A percentile compares a stretch with the other conserved stretches of the same genome.
These are phyloP conservation scores for Pleurotus djamor DNA, from an alignment of 768 basidiomycete genomes.

Conservation along the genomic window DNA sequence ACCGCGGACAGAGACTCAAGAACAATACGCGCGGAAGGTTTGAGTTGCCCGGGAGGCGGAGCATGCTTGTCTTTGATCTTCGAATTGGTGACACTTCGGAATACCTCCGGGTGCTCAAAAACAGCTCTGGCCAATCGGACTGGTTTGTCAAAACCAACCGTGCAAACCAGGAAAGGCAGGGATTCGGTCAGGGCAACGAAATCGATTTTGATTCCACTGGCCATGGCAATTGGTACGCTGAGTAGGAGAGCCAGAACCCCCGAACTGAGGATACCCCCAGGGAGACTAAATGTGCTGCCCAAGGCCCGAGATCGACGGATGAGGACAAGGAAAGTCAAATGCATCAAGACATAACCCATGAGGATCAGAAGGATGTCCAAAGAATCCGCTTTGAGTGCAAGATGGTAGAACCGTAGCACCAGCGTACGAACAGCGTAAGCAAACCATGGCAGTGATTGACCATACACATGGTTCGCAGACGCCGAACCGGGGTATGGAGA, in stretches of 20 bases:
- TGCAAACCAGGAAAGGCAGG: conserved; percentile 96
- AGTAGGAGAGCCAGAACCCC: conserved; percentile 83
- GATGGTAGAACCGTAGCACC: conserved; percentile 80
- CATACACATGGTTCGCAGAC: conserved; percentile 32
- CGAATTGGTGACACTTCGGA: conserved; percentile 31
- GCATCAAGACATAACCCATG: conserved; percentile 94
- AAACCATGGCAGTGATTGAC: conserved; percentile 81
- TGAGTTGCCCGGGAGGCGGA: conserved; percentile 42
- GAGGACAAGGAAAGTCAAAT: conserved; percentile 89
- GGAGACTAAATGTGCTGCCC: conserved; percentile 61
- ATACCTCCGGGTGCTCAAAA: conserved; percentile 75
- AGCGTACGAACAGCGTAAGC: conserved; percentile 81
- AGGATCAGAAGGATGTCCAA: conserved; percentile 95
- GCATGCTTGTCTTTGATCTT: conserved; percentile 17
- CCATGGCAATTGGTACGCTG: conserved; percentile 71
- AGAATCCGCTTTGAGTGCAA: conserved; percentile 93
- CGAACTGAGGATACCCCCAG: conserved; percentile 73
- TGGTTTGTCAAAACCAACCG: conserved; percentile 97
- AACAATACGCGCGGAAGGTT: conserved; percentile 81
- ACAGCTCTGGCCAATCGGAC: conserved; percentile 88
- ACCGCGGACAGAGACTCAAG: conserved; percentile 78
- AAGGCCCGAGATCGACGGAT: conserved; percentile 86
- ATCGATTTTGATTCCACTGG: conserved; percentile 84
- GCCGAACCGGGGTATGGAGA: conserved; percentile 9
- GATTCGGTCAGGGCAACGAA: conserved; percentile 94